Conservation (phyloP, 2,329 filamentous ascomycete genomes). For the Gnomoniopsis smithogilvyi region DNA sequence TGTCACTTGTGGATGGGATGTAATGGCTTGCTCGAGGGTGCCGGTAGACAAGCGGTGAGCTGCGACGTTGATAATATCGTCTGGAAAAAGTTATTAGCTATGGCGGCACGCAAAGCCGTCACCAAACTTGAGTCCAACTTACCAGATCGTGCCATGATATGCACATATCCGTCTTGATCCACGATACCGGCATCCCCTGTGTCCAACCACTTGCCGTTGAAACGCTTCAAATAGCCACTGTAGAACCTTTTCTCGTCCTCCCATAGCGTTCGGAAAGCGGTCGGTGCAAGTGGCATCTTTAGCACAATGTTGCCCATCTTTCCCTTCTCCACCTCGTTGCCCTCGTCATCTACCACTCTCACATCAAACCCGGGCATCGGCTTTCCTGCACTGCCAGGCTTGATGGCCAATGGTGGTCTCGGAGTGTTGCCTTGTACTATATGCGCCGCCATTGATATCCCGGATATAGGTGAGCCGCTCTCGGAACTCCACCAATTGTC, state of each 20-base stretch:
- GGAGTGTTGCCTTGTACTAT: conserved; percentile 36
- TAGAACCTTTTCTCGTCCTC: conserved; percentile 83
- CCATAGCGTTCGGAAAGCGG: conserved; percentile 83
- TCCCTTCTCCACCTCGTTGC: conserved; percentile 65
- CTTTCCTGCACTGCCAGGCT: conserved; percentile 85
- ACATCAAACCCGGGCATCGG: conserved; percentile 91
- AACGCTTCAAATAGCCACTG: conserved; percentile 78
- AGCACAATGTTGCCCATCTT: conserved; percentile 92
- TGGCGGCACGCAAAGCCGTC: conserved; percentile 36
- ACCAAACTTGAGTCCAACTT: background rate
- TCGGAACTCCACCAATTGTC: conserved; percentile 64
- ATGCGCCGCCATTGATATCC: conserved; percentile 53
- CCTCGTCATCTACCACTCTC: conserved; percentile 76
- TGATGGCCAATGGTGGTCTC: conserved; percentile 57
- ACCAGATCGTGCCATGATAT: conserved; percentile 56
- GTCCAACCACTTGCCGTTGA: conserved; percentile 79
- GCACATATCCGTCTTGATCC: conserved; percentile 67
- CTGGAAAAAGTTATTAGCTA: conserved; percentile 30
- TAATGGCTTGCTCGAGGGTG: conserved; percentile 86
- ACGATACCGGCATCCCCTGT: conserved; percentile 89
- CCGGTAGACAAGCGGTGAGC: conserved; percentile 88
- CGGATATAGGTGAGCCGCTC: conserved; percentile 56
- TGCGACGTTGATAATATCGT: conserved; percentile 95
- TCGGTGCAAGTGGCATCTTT: conserved; percentile 76
- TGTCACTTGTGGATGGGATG: conserved; percentile 72